Evolutionary conservation across 768 basidiomycete genomes (phyloP).

Genomic region (Chlorophyllum brunneum): DNA sequence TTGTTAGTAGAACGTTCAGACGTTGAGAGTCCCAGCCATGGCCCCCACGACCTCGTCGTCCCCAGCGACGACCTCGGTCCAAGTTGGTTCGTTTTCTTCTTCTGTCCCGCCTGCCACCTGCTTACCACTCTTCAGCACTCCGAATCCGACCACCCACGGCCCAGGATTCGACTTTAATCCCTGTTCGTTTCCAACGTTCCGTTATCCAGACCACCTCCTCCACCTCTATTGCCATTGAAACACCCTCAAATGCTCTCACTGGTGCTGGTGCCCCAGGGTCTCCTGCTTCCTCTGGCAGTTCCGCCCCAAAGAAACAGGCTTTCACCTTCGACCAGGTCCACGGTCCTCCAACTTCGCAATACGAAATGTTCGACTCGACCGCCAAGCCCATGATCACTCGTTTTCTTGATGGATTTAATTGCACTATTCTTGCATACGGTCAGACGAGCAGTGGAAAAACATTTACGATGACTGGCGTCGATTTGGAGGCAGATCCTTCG

Average conservation of each 20-base stretch:
- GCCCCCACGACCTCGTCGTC: constrained; percentile 69
- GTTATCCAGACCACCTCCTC: constrained; percentile 76
- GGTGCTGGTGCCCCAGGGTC: constrained; percentile 48
- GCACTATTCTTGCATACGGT: constrained; percentile 96
- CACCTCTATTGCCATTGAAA: constrained; percentile 82
- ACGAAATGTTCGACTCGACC: constrained; percentile 80
- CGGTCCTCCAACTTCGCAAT: constrained; percentile 79
- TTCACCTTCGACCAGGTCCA: constrained; percentile 97
- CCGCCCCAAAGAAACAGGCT: constrained; percentile 69
- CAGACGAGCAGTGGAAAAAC: constrained; percentile 97
- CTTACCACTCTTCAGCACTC: constrained; percentile 49
- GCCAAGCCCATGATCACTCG: constrained; percentile 82
- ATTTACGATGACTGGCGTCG: constrained; percentile 95
- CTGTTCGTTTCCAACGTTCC: constrained; percentile 89
- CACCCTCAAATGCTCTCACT: constrained; percentile 48
- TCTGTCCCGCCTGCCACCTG: not conserved
- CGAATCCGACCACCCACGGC: constrained; percentile 86
- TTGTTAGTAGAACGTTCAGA: constrained; percentile 23
- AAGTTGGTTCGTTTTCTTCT: constrained; percentile 74
- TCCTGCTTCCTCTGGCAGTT: constrained; percentile 36
- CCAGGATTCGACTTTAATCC: constrained; percentile 83
- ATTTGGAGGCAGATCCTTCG: constrained; percentile 83
- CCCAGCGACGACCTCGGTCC: constrained; percentile 80
- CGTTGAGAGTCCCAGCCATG: constrained; percentile 51
- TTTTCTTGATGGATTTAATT: constrained; percentile 94